Evolutionary conservation across 2,329 filamentous ascomycete species (phyloP), one percentile per base, ranked within the genome.

Genomic region (Didymella sp.): DNA sequence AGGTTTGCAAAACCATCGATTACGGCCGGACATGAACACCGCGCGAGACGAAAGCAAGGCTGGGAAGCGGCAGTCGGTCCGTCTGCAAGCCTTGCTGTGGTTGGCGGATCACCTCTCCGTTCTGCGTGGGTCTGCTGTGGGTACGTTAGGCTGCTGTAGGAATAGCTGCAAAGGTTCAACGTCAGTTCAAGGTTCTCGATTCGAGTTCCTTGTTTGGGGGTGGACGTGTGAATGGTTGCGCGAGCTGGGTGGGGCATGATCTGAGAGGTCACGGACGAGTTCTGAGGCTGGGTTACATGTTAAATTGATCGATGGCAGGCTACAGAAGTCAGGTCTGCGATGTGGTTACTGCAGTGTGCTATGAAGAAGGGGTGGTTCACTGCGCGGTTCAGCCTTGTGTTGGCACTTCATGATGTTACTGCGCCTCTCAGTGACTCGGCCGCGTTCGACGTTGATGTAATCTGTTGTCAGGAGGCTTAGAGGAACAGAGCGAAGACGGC

Each of bases 401-500:
- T 25, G 38, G 24, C 22, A 41, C 38, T 41, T 41, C 38, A 15
- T 24, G 12, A 8, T 25, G 2, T 22, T 28, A 11, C 4, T 12
- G 24, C 17, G 17, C 15, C 13, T 19, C 41, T 30, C 11, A 22
- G 2, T 40, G 33, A 51, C 48, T 30, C 11, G 4, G 48, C 37
- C 22, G 15, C 11, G 17, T 27, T 28, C n/a, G 38, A 28, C 40
- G 11, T 31, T 24, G 9, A 43, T 28, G 22, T 6, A 2, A 22
- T 21, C 22, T 9, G 37, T 21, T 25, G 21, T 3, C 22, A 35
- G 24, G 19, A 31, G 19, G 37, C 17, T 33, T 62, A 70, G 46
- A 70, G 52, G 17, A 69, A 55, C 2, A 66, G 9, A 6, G 60
- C 55, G 45, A 67, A 64, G 21, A 63, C 19, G 13, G 43, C 62